Conservation (phyloP, 2,329 filamentous ascomycete species). For the Scopulariopsis brevicaulis region DNA sequence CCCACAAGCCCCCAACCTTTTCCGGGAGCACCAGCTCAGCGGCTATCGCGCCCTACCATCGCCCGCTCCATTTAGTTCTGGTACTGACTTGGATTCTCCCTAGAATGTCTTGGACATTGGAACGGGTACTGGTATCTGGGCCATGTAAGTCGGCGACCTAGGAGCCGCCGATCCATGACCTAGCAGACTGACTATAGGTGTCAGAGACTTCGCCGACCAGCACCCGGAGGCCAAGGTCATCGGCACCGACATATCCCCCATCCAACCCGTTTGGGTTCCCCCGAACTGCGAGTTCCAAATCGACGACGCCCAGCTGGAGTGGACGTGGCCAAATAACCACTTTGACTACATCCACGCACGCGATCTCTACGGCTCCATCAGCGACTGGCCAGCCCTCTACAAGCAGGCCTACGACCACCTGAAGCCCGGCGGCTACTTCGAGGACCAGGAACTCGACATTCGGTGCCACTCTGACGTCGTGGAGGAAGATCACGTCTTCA, state of each 20-base stretch:
- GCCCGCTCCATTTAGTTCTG: not conserved
- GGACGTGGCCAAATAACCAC: slow-evolving; percentile 29
- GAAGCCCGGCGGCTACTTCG: slow-evolving; percentile 24
- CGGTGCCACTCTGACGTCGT: not conserved
- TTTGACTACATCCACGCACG: slow-evolving; percentile 51
- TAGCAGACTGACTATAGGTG: not conserved
- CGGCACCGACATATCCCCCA: slow-evolving; percentile 44
- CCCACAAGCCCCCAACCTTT: not conserved
- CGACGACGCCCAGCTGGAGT: slow-evolving; percentile 22
- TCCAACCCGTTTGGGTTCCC: slow-evolving; percentile 40
- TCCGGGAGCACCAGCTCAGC: not conserved
- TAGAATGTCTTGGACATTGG: slow-evolving; percentile 31
- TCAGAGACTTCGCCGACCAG: slow-evolving; percentile 34
- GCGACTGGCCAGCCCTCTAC: slow-evolving; percentile 44
- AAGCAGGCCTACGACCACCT: slow-evolving; percentile 35
- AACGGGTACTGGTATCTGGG: slow-evolving; percentile 47
- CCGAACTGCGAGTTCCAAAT: slow-evolving; percentile 23
- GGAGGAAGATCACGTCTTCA: not conserved
- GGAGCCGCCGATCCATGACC: not conserved
- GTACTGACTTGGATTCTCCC: slow-evolving; percentile 7
- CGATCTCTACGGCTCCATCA: slow-evolving; percentile 38
- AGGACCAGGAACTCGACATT: slow-evolving; percentile 16
- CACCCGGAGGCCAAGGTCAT: slow-evolving; percentile 30
- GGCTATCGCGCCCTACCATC: not conserved
- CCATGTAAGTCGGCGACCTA: slow-evolving; percentile 26